Evolutionary conservation across 2,329 filamentous ascomycete species (phyloP).

Genomic region (Botrytis medusae): DNA sequence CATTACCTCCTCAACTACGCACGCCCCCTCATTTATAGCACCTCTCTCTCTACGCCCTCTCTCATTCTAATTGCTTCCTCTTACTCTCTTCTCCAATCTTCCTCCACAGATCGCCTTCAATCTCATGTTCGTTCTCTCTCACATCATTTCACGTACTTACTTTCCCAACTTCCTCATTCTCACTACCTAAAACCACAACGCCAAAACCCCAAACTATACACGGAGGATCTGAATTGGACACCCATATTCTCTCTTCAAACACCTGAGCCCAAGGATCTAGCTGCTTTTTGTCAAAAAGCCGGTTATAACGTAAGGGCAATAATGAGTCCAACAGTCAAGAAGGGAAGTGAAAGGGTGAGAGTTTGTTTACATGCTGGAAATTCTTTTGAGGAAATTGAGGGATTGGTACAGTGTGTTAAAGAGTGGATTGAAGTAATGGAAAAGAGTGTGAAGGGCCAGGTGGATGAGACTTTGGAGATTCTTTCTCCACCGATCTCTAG

Average conservation of each 20-base stretch:
- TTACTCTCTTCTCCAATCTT: slow-evolving; percentile 52
- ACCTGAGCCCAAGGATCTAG: slow-evolving; percentile 56
- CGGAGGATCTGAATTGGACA: slow-evolving; percentile 41
- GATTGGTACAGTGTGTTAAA: slow-evolving; percentile 41
- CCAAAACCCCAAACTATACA: slow-evolving; percentile 42
- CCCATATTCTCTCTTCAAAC: slow-evolving; percentile 67
- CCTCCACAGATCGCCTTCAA: slow-evolving; percentile 44
- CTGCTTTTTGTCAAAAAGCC: slow-evolving; percentile 56
- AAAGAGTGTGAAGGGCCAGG: neutral
- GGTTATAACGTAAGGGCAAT: slow-evolving; percentile 65
- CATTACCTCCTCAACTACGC: slow-evolving; percentile 36
- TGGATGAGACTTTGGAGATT: neutral
- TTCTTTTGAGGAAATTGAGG: slow-evolving; percentile 55
- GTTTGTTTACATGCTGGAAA: slow-evolving; percentile 70
- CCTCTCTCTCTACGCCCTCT: slow-evolving; percentile 44
- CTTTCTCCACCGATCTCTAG: no score
- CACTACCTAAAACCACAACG: slow-evolving; percentile 31
- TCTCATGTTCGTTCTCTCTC: neutral
- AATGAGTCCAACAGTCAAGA: slow-evolving; percentile 66
- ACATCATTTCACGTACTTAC: slow-evolving; percentile 38
- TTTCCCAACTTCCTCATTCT: slow-evolving; percentile 43
- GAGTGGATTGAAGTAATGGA: slow-evolving; percentile 30
- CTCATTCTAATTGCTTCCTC: slow-evolving; percentile 43
- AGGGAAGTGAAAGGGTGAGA: slow-evolving; percentile 61
- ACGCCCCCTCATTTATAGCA: slow-evolving; percentile 45